Evolutionary conservation across 176 grass and related monocot species (phyloP).

Genomic region (Triticum aestivum): IWGSC_CS_RefSeq_v2.1 NC_057795.1:659963541-659964040

Average conservation of each 20-base stretch:
- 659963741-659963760: neutral
- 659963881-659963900: neutral
- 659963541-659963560: no score
- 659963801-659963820: neutral
- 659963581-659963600: no score
- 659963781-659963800: neutral
- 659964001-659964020: neutral
- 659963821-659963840: no score
- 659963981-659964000: no score
- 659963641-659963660: neutral
- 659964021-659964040: neutral
- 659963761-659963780: neutral
- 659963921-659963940: no score
- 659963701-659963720: neutral
- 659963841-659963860: neutral
- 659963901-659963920: neutral
- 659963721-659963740: neutral
- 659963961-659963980: no score
- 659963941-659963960: no score
- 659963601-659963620: neutral
- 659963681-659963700: neutral
- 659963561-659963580: no score
- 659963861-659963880: neutral
- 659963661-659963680: neutral
- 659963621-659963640: neutral